phyloP scores from a whole-genome alignment of 2,329 filamentous ascomycete species.

The Botrytis squamosa region DNA sequence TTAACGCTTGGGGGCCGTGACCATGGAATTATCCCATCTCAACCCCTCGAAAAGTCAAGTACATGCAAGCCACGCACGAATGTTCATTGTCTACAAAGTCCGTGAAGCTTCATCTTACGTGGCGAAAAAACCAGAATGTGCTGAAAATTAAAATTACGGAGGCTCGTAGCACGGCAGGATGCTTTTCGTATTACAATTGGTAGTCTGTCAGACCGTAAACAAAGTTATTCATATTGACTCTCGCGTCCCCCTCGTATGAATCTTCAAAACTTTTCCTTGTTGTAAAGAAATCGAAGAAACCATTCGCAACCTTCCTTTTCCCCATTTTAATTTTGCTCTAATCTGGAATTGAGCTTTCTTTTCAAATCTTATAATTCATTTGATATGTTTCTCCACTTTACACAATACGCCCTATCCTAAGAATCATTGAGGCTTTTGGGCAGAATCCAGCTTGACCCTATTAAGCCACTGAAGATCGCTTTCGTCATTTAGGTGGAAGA shows the following conservation, averaged over 20 bases:
- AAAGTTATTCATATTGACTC: neutral
- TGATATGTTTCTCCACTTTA: neutral
- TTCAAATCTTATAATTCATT: slow-evolving; percentile 1
- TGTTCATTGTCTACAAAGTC: neutral
- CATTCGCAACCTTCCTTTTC: neutral
- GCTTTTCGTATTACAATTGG: neutral
- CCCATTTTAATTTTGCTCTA: neutral
- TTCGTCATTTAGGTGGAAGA: neutral
- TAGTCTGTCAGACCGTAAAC: neutral
- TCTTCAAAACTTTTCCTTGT: neutral
- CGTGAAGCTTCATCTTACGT: slow-evolving; percentile 5
- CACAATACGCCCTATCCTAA: neutral
- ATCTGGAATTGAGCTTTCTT: slow-evolving; percentile 13
- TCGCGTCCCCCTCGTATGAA: neutral
- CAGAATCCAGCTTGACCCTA: neutral
- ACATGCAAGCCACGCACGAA: slow-evolving; percentile 5
- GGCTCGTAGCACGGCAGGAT: neutral
- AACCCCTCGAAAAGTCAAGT: neutral
- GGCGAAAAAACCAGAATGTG: neutral
- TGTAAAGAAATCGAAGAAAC: neutral
- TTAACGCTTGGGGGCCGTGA: neutral
- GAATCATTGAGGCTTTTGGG: neutral
- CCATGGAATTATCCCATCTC: neutral
- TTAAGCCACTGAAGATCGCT: slow-evolving; percentile 8
- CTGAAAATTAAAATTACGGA: slow-evolving; percentile 13